These are phyloP conservation scores for Peniophora sp. DNA, from an alignment of 1,284 basidiomycete species.

Conservation along the genomic window DNA sequence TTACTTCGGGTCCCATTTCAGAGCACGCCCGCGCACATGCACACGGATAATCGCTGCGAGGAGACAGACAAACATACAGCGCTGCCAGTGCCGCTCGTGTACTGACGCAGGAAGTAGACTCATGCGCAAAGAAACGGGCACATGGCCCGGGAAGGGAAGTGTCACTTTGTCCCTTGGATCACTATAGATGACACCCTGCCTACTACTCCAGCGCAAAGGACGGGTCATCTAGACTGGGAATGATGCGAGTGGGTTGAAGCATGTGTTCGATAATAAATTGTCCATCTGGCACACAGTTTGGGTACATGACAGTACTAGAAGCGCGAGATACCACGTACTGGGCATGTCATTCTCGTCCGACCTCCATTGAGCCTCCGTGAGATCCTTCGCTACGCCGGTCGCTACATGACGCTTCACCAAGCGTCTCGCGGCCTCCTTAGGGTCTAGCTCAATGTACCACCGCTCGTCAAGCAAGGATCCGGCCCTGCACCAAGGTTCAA, in stretches of 20 bases:
- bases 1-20: no score
- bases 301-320: neutral
- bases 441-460: constrained; percentile 67
- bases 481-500: constrained; percentile 67
- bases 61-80: no score
- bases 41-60: no score
- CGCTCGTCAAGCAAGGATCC: constrained; percentile 68
- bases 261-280: constrained; percentile 47
- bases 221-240: constrained; percentile 43
- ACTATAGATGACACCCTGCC: neutral
- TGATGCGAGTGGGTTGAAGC: constrained; percentile 45
- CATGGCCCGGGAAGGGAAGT: no score
- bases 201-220: constrained; percentile 7
- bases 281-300: constrained; percentile 35
- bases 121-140: no score
- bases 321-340: constrained; percentile 37
- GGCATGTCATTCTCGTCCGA: constrained; percentile 72
- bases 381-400: constrained; percentile 64
- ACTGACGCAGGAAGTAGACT: no score
- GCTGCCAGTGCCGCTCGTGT: no score
- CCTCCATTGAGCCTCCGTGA: constrained; percentile 61
- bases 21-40: no score
- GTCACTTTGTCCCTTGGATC: no score
- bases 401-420: constrained; percentile 69
- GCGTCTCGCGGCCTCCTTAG: constrained; percentile 52